These are phyloP conservation scores for Apiospora sp. DNA, from an alignment of 2,329 filamentous ascomycete genomes.

Conservation along the genomic window DNA sequence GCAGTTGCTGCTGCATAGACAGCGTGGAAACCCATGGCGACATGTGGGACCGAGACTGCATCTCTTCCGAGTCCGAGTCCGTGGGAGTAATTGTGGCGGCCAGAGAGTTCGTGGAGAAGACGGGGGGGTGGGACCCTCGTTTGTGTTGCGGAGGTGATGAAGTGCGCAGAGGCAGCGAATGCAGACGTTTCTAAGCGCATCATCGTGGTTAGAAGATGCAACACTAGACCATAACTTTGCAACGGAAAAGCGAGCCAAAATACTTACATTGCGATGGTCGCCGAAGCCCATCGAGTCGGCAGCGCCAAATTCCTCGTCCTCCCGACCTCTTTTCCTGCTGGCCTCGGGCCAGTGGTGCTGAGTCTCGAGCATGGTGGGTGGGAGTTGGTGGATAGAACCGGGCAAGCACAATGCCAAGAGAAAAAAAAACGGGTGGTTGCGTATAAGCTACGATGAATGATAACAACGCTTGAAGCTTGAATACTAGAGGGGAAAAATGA, in stretches of 20 bases:
- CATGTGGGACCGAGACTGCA: constrained; percentile 41
- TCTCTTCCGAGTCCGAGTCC: constrained; percentile 50
- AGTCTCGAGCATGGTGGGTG: constrained; percentile 34
- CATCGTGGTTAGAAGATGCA: neutral
- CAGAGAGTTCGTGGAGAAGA: constrained; percentile 40
- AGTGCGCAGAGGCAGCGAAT: constrained; percentile 59
- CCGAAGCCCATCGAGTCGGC: constrained; percentile 37
- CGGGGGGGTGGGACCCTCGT: constrained; percentile 42
- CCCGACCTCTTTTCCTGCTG: constrained; percentile 40
- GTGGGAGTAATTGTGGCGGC: constrained; percentile 48
- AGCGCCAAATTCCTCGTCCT: constrained; percentile 37
- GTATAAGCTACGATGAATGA: constrained; percentile 4
- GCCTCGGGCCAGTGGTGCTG: constrained; percentile 33
- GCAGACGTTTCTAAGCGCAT: constrained; percentile 58
- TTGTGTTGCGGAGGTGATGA: constrained; percentile 47
- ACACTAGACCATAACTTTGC: neutral
- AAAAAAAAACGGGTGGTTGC: constrained; percentile 5
- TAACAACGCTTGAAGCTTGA: neutral
- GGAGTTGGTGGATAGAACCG: neutral
- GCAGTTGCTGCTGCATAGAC: constrained; percentile 36
- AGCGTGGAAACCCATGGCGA: constrained; percentile 42
- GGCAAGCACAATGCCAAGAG: neutral
- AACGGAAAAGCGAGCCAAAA: constrained; percentile 8
- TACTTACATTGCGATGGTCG: constrained; percentile 45
- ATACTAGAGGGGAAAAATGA: neutral